These are phyloP conservation scores for Cordyceps farinosa DNA, from an alignment of 2,329 filamentous ascomycete species.

Conservation along the genomic window DNA sequence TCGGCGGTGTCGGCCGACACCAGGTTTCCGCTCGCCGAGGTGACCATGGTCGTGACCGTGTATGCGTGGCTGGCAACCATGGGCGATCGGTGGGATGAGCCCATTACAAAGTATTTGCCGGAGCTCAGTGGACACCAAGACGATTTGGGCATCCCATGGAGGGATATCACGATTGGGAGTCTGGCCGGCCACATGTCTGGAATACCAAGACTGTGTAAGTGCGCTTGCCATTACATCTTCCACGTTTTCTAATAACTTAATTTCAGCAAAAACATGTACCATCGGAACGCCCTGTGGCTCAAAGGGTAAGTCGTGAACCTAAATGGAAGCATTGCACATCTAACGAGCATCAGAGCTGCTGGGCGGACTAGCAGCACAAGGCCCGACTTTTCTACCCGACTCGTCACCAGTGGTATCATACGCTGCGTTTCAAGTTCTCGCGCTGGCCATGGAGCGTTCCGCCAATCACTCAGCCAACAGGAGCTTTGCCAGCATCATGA, in stretches of 20 bases:
- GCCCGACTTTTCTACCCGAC: constrained; percentile 24
- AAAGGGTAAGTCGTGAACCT: background rate
- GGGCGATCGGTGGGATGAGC: constrained; percentile 27
- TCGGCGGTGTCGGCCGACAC: constrained; percentile 24
- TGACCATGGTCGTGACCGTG: constrained; percentile 33
- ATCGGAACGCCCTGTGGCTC: constrained; percentile 19
- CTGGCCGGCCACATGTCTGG: constrained; percentile 26
- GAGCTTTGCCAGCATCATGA: constrained; percentile 14
- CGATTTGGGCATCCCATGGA: constrained; percentile 21
- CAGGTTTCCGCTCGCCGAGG: constrained; percentile 27
- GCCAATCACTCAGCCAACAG: background rate
- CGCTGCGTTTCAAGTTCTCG: constrained; percentile 26
- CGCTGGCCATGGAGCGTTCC: constrained; percentile 21
- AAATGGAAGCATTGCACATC: too few relatives aligned
- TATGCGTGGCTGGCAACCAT: constrained; percentile 31
- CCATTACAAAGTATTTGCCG: constrained; percentile 30
- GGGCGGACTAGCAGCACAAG: background rate
- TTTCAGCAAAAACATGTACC: constrained; percentile 18
- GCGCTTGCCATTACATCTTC: background rate
- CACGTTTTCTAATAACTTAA: background rate
- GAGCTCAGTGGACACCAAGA: constrained; percentile 21
- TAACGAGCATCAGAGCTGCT: too few relatives aligned
- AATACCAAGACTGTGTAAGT: constrained; percentile 23
- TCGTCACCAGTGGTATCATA: constrained; percentile 27
- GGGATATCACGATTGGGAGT: constrained; percentile 23